These are phyloP conservation scores for Nakazawaea pomicola DNA, from an alignment of 805 yeast species.

Conservation along the genomic window DNA sequence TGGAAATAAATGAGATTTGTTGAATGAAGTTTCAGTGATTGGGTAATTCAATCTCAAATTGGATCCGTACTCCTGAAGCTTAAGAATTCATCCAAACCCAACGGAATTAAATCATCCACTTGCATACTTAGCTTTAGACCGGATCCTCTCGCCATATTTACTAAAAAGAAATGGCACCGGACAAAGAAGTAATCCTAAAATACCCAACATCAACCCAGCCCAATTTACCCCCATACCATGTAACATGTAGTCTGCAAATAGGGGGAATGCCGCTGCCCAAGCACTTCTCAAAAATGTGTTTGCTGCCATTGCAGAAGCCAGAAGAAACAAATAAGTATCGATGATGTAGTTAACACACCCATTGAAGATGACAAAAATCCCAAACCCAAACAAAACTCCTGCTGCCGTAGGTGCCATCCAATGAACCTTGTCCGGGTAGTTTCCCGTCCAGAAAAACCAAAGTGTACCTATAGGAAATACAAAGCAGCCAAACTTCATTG, in stretches of 20 bases:
- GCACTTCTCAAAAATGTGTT: conserved; percentile 65
- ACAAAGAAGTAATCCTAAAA: conserved; percentile 41
- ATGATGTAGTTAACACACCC: conserved; percentile 67
- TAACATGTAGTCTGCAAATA: conserved; percentile 51
- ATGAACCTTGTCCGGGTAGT: conserved; percentile 60
- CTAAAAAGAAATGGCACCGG: conserved; percentile 55
- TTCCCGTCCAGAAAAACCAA: conserved; percentile 89
- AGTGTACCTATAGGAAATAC: conserved; percentile 72
- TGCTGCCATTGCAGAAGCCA: conserved; percentile 77
- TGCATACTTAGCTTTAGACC: conserved; percentile 13
- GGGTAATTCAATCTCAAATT: too few species aligned
- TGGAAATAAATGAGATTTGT: too few species aligned
- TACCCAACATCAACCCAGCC: conserved; percentile 52
- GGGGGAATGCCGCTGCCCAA: conserved; percentile 48
- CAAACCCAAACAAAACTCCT: conserved; percentile 60
- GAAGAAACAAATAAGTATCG: conserved; percentile 62
- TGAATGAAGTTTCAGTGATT: too few species aligned
- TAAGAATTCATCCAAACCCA: too few species aligned
- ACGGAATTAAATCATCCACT: too few species aligned
- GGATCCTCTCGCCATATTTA: conserved; percentile 38
- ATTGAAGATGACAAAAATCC: conserved; percentile 61
- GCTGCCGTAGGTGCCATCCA: conserved; percentile 75
- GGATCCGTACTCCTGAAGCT: too few species aligned
- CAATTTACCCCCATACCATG: conserved; percentile 42
- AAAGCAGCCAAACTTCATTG: conserved; percentile 68